Evolutionary conservation across 1,139 yeast species (phyloP).

Genomic region (Fermentozyma sake): DNA sequence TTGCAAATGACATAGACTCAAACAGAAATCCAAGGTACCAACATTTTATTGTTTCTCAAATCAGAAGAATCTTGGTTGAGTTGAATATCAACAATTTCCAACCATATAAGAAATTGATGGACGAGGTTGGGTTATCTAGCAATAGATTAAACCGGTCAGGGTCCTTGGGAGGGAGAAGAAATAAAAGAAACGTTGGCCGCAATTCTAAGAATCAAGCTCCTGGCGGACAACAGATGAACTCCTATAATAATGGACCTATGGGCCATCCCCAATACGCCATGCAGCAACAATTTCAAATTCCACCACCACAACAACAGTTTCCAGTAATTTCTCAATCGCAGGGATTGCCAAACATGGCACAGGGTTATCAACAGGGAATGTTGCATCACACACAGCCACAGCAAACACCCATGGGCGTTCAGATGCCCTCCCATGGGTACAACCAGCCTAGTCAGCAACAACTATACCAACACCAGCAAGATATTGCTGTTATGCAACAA

Average conservation of each 20-base stretch:
- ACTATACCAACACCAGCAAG: constrained; percentile 18
- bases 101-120: constrained; percentile 82
- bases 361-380: constrained; percentile 3
- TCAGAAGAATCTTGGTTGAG: constrained; percentile 56
- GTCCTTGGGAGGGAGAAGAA: constrained; percentile 18
- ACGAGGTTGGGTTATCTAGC: constrained; percentile 76
- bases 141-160: constrained; percentile 30
- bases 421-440: constrained; percentile 5
- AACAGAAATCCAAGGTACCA: constrained; percentile 42
- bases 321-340: constrained; percentile 3
- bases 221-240: constrained; percentile 4
- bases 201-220: constrained; percentile 3
- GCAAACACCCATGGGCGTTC: constrained; percentile 11
- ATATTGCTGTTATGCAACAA: constrained; percentile 41
- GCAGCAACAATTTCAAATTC: neutral
- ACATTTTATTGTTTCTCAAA: constrained; percentile 54
- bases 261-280: constrained; percentile 3
- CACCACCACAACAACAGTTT: constrained; percentile 5
- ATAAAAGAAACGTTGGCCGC: constrained; percentile 18
- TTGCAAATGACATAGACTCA: constrained; percentile 9
- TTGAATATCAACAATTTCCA: constrained; percentile 55
- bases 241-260: constrained; percentile 4
- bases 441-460: constrained; percentile 3
- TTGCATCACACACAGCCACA: too few species aligned
- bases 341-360: constrained; percentile 1